These are phyloP conservation scores for Clonostachys byssicola DNA, from an alignment of 2,329 filamentous ascomycete species.

Conservation along the genomic window DNA sequence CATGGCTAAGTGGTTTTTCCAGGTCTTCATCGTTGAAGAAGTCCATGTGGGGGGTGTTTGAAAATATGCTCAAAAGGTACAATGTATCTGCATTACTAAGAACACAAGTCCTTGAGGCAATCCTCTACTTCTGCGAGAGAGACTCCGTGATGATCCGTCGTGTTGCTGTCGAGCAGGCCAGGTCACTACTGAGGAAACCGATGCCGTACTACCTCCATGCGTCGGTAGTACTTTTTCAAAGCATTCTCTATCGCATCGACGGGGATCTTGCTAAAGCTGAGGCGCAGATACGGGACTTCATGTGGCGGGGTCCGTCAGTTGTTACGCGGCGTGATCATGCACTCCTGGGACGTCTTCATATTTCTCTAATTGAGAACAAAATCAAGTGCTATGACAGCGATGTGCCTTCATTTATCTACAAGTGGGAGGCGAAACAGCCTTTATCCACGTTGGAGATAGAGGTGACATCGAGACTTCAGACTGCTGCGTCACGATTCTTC, in stretches of 20 bases:
- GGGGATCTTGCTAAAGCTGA: constrained; percentile 17
- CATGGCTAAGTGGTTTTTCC: accelerated
- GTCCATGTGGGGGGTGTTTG: constrained; percentile 16
- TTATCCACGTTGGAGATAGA: constrained; percentile 23
- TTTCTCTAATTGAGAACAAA: constrained; percentile 26
- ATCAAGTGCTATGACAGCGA: constrained; percentile 21
- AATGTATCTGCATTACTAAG: constrained; percentile 8
- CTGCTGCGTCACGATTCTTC: constrained; percentile 21
- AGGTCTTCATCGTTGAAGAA: constrained; percentile 16
- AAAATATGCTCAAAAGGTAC: constrained; percentile 7
- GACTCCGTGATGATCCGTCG: constrained; percentile 16
- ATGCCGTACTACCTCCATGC: constrained; percentile 25
- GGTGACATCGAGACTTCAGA: constrained; percentile 23
- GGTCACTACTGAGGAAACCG: constrained; percentile 11
- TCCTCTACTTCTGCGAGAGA: constrained; percentile 22
- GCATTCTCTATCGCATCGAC: constrained; percentile 18
- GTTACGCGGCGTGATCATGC: constrained; percentile 18
- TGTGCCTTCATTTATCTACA: constrained; percentile 19
- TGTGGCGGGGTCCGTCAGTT: constrained; percentile 5
- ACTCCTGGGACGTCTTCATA: constrained; percentile 21
- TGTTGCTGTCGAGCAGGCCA: constrained; percentile 15
- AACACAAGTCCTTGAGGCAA: constrained; percentile 14
- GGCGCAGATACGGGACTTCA: constrained; percentile 14
- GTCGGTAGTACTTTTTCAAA: constrained; percentile 20
- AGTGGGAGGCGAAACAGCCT: constrained; percentile 18